These are phyloP conservation scores for Xylariaceae sp. DNA, from an alignment of 2,329 filamentous ascomycete genomes.

Conservation along the genomic window DNA sequence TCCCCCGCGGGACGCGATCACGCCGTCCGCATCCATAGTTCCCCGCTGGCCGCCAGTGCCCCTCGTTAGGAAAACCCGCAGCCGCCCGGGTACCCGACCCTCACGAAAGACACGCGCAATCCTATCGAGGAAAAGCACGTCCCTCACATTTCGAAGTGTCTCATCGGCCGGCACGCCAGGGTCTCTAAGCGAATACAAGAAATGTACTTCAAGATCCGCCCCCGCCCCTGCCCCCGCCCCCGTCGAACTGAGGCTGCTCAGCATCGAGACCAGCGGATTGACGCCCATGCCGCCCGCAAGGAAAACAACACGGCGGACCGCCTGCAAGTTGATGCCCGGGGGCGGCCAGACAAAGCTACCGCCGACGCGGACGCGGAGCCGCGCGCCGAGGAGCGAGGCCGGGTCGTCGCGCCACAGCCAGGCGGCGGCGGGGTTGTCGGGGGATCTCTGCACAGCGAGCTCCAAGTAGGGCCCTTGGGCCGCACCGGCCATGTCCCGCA, in stretches of 20 bases:
- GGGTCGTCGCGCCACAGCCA: slow-evolving; percentile 65
- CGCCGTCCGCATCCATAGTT: background rate
- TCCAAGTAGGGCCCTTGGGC: slow-evolving; percentile 56
- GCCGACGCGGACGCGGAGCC: slow-evolving; percentile 67
- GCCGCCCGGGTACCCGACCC: slow-evolving; percentile 37
- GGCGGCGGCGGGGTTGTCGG: slow-evolving; percentile 65
- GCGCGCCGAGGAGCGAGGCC: slow-evolving; percentile 53
- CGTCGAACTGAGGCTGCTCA: slow-evolving; percentile 49
- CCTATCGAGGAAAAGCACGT: slow-evolving; percentile 50
- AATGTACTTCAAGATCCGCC: slow-evolving; percentile 42
- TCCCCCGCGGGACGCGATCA: background rate
- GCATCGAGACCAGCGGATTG: slow-evolving; percentile 74
- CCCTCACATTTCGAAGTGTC: slow-evolving; percentile 21
- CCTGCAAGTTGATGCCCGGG: slow-evolving; percentile 38
- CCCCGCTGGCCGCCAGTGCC: background rate
- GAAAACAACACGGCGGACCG: slow-evolving; percentile 61
- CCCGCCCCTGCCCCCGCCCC: slow-evolving; percentile 6
- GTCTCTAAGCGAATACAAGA: slow-evolving; percentile 59
- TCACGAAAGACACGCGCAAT: slow-evolving; percentile 41
- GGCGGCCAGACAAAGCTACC: slow-evolving; percentile 80
- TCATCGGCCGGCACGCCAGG: slow-evolving; percentile 15
- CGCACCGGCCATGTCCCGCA: background rate
- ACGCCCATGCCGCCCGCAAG: slow-evolving; percentile 79
- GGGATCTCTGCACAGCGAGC: slow-evolving; percentile 70
- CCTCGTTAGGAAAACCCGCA: slow-evolving; percentile 47